Conservation (phyloP, 139 green algal species). For the Deuterostichococcus epilithicus region DNA sequence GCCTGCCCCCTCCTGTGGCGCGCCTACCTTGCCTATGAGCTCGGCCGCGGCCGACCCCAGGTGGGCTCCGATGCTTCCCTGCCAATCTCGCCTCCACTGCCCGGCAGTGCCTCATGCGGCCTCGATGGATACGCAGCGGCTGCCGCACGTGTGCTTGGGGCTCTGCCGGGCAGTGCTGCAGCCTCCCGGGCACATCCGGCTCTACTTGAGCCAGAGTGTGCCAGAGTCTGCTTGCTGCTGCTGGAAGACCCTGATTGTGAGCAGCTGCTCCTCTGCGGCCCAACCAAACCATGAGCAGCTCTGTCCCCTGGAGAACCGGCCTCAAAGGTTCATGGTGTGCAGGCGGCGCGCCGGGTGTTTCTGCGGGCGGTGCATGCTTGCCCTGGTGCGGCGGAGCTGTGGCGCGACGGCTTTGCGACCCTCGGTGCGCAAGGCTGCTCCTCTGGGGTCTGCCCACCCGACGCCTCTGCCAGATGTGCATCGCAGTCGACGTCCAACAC, state of each 20-base stretch:
- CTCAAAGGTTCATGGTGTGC: neutral
- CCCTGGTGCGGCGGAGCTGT: constrained; percentile 66
- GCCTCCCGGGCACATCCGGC: too few relatives aligned
- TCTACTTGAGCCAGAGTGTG: too few relatives aligned
- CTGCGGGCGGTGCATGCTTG: constrained; percentile 67
- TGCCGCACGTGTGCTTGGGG: too few relatives aligned
- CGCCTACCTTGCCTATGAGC: constrained; percentile 34
- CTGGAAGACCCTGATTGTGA: too few relatives aligned
- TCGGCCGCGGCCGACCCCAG: constrained; percentile 2
- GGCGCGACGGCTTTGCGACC: constrained; percentile 53
- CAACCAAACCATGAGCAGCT: too few relatives aligned
- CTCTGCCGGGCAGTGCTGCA: too few relatives aligned
- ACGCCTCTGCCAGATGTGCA: neutral
- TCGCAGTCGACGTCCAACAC: neutral
- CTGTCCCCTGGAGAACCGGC: too few relatives aligned
- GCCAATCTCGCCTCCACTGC: too few relatives aligned
- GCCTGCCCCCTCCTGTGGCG: constrained; percentile 45
- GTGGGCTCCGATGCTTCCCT: neutral
- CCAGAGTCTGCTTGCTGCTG: too few relatives aligned
- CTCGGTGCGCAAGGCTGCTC: constrained; percentile 14
- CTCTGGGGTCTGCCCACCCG: neutral
- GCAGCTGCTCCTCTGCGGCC: too few relatives aligned
- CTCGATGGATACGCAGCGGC: too few relatives aligned
- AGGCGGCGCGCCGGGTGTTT: constrained; percentile 51
- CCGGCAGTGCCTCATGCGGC: too few relatives aligned